phyloP scores from a whole-genome alignment of 306 rosid species.

The Vigna hirtella region DNA sequence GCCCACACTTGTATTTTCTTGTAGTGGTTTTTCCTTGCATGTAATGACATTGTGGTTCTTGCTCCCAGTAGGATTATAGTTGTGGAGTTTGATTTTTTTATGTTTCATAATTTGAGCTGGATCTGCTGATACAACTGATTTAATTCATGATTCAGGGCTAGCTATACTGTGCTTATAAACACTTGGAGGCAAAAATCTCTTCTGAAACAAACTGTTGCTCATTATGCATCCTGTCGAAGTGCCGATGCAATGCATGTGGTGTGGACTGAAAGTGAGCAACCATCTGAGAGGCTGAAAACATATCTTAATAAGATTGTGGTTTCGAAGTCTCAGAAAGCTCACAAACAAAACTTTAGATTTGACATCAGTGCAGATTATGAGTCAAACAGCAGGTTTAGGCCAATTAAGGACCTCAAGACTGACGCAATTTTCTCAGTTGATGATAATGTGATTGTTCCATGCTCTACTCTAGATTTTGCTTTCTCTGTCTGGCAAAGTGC shows the following conservation, averaged over 20 bases:
- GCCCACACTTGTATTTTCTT: background rate
- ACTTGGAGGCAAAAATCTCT: conserved; percentile 63
- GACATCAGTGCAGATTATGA: conserved; percentile 45
- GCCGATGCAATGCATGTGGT: conserved; percentile 52
- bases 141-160: conserved; percentile 48
- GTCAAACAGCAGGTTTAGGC: conserved; percentile 55
- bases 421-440: conserved; percentile 66
- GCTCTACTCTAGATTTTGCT: conserved; percentile 59
- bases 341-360: conserved; percentile 51
- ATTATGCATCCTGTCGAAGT: conserved; percentile 56
- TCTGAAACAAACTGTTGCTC: conserved; percentile 57
- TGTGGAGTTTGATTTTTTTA: background rate
- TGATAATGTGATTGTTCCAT: conserved; percentile 65
- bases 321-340: conserved; percentile 44
- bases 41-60: background rate
- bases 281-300: conserved; percentile 49
- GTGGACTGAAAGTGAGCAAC: conserved; percentile 57
- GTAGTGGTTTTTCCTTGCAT: background rate
- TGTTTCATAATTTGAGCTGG: background rate
- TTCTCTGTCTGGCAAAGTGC: conserved; percentile 67
- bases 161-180: conserved; percentile 65
- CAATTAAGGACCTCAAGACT: conserved; percentile 43
- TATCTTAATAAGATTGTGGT: conserved; percentile 51
- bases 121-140: conserved; percentile 25
- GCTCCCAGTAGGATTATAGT: background rate